phyloP scores from a whole-genome alignment of 2,329 filamentous ascomycete genomes.

The Stemphylium beticola region DNA sequence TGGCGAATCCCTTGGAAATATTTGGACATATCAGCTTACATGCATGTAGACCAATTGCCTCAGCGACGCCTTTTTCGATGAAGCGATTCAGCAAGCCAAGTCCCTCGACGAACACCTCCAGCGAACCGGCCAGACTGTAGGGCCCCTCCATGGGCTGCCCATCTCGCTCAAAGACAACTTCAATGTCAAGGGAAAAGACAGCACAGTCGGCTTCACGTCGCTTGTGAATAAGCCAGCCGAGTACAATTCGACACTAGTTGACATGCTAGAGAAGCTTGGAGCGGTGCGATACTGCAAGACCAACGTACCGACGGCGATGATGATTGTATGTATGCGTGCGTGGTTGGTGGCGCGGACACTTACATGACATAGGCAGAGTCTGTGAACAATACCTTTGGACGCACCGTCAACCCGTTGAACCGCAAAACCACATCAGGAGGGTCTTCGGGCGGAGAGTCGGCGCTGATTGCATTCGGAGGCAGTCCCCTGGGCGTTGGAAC shows the following conservation, averaged over 20 bases:
- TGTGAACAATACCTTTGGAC: slow-evolving; percentile 69
- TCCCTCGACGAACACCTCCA: slow-evolving; percentile 60
- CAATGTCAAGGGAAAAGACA: slow-evolving; percentile 65
- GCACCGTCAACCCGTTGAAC: slow-evolving; percentile 68
- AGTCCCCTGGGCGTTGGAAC: slow-evolving; percentile 68
- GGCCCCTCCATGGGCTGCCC: slow-evolving; percentile 71
- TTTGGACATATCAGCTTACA: slow-evolving; percentile 1
- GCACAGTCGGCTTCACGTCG: slow-evolving; percentile 68
- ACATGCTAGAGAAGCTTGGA: slow-evolving; percentile 64
- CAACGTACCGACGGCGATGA: slow-evolving; percentile 72
- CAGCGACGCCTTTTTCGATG: slow-evolving; percentile 62
- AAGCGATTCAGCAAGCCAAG: slow-evolving; percentile 59
- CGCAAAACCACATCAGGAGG: slow-evolving; percentile 67
- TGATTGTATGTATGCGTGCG: slow-evolving; percentile 56
- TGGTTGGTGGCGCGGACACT: background rate
- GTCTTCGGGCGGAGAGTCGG: slow-evolving; percentile 70
- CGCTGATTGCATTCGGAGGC: slow-evolving; percentile 65
- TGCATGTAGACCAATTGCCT: slow-evolving; percentile 62
- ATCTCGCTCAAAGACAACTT: slow-evolving; percentile 75
- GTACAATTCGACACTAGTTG: slow-evolving; percentile 63
- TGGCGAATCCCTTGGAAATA: background rate
- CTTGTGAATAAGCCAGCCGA: slow-evolving; percentile 65
- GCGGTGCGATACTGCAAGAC: slow-evolving; percentile 75
- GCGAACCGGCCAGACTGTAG: slow-evolving; percentile 56
- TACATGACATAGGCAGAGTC: slow-evolving; percentile 57